These are phyloP conservation scores for Cenchrus fungigraminus DNA, from an alignment of 176 grass and related monocot species.

Conservation along the genomic window DNA sequence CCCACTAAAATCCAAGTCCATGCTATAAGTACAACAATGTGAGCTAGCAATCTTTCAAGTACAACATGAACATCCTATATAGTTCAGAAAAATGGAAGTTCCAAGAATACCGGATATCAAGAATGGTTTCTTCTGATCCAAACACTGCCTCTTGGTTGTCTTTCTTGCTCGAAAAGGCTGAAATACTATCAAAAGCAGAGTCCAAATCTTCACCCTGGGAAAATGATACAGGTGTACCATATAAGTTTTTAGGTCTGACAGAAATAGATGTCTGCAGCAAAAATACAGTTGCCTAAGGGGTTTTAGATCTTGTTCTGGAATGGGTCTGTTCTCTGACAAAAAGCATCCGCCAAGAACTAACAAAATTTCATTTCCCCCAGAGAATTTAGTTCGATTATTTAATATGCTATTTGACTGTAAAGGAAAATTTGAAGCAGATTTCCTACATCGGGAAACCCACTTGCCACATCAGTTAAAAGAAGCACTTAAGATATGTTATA, in stretches of 20 bases:
- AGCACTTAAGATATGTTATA: constrained; percentile 2
- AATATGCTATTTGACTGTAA: constrained; percentile 26
- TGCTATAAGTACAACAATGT: constrained; percentile 9
- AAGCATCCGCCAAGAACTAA: not conserved
- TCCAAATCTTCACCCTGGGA: constrained; percentile 92
- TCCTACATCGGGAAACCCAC: not conserved
- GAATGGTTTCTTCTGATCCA: constrained; percentile 83
- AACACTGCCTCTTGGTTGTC: constrained; percentile 94
- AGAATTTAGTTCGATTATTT: not conserved
- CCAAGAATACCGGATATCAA: constrained; percentile 81
- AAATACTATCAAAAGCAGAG: constrained; percentile 99
- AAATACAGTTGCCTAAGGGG: not conserved
- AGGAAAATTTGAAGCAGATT: not conserved
- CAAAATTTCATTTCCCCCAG: not conserved
- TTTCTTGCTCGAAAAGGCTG: constrained; percentile 87
- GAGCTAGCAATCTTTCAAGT: constrained; percentile 26
- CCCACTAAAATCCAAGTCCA: not conserved
- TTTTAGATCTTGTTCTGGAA: constrained; percentile 14
- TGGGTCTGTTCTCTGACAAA: not conserved
- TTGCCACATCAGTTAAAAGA: constrained; percentile 9
- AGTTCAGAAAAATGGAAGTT: constrained; percentile 33
- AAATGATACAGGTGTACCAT: not conserved
- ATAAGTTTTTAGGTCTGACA: constrained; percentile 31
- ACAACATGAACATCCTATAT: not conserved
- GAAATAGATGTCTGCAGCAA: not conserved